These are phyloP conservation scores for Sugiyamaella castrensis DNA, from an alignment of 1,139 yeast species.

Conservation along the genomic window DNA sequence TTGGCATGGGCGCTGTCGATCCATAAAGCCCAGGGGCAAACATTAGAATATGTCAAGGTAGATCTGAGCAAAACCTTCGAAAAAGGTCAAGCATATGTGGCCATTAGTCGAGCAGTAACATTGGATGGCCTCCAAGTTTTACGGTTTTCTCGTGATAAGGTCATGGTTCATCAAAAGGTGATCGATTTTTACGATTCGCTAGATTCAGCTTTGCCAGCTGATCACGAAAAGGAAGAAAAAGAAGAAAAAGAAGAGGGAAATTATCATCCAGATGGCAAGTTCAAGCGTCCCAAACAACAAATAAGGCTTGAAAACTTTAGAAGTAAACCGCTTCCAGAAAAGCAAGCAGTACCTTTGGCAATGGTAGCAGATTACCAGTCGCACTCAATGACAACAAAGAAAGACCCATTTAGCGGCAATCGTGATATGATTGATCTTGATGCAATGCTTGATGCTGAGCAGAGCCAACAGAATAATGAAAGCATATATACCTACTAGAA, in stretches of 20 bases:
- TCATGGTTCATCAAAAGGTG: slow-evolving; percentile 67
- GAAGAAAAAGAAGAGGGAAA: slow-evolving; percentile 1
- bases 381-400: no score
- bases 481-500: no score
- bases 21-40: slow-evolving; percentile 96
- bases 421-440: no score
- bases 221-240: neutral
- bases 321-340: neutral
- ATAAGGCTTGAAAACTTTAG: neutral
- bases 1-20: slow-evolving; percentile 95
- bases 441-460: no score
- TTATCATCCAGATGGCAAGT: neutral
- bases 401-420: no score
- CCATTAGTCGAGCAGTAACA: slow-evolving; percentile 79
- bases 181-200: slow-evolving; percentile 58
- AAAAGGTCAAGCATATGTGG: slow-evolving; percentile 94
- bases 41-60: slow-evolving; percentile 75
- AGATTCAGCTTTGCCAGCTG: slow-evolving; percentile 3
- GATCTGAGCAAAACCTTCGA: slow-evolving; percentile 78
- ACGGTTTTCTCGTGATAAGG: slow-evolving; percentile 61
- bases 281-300: slow-evolving; percentile 5
- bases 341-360: no score
- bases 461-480: no score
- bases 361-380: no score
- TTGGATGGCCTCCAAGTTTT: slow-evolving; percentile 75